Evolutionary conservation across 345 rosid species (phyloP).

Genomic region (Camelina laxa): DNA sequence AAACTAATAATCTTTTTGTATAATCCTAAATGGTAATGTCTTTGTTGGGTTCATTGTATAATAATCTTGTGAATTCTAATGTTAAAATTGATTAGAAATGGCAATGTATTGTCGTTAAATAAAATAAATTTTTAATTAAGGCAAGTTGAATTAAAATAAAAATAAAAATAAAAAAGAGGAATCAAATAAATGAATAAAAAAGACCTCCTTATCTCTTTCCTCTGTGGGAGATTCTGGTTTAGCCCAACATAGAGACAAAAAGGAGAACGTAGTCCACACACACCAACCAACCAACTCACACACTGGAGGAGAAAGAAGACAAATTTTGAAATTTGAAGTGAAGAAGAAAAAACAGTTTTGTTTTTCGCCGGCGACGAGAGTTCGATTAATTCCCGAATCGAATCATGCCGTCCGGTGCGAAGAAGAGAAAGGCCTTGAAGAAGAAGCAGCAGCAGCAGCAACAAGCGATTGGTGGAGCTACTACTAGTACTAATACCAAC

Average conservation of each 20-base stretch:
- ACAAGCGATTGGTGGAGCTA: constrained; percentile 32
- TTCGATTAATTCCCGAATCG: constrained; percentile 12
- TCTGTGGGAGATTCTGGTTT: constrained; percentile 29
- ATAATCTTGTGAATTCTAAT: too few species aligned
- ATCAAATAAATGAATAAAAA: background rate
- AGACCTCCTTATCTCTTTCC: constrained; percentile 43
- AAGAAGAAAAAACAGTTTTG: constrained; percentile 9
- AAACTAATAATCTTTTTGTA: too few species aligned
- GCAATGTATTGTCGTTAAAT: background rate
- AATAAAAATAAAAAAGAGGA: too few species aligned
- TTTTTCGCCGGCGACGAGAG: background rate
- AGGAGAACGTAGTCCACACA: constrained; percentile 43
- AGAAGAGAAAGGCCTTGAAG: constrained; percentile 91
- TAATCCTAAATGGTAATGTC: too few species aligned
- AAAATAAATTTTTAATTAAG: background rate
- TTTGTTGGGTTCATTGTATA: too few species aligned
- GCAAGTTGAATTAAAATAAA: background rate
- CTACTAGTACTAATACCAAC: background rate
- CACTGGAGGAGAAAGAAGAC: background rate
- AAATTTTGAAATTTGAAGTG: constrained; percentile 11
- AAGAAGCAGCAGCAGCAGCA: constrained; percentile 73
- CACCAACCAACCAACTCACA: constrained; percentile 15
- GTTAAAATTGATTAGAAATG: too few species aligned
- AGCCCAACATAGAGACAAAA: constrained; percentile 42
- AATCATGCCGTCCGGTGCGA: constrained; percentile 87